A percentile compares a stretch with the other conserved stretches of the same genome.
phyloP scores from a whole-genome alignment of 2,329 filamentous ascomycete species.

The Penicillium crustosum region DNA sequence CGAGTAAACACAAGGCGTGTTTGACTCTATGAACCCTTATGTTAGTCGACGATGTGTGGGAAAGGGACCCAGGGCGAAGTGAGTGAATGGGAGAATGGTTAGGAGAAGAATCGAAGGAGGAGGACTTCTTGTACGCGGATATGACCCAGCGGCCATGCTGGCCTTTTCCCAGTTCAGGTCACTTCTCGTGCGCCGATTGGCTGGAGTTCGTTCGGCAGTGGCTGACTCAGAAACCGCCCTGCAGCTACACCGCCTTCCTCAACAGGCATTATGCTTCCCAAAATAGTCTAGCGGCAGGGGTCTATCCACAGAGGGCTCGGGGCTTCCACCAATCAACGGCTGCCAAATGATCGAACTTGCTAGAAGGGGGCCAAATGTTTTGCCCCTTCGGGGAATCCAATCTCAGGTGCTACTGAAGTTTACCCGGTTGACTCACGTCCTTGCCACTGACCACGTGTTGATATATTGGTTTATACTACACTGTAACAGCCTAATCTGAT shows the following conservation, averaged over 20 bases:
- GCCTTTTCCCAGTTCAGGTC: slow-evolving; percentile 46
- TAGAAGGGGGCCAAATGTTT: slow-evolving; percentile 27
- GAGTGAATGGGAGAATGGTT: slow-evolving; percentile 24
- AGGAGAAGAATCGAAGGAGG: slow-evolving; percentile 20
- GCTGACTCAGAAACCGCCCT: slow-evolving; percentile 31
- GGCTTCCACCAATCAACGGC: slow-evolving; percentile 16
- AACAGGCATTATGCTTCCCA: neutral
- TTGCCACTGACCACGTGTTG: slow-evolving; percentile 1
- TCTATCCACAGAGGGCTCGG: slow-evolving; percentile 4
- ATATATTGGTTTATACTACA: neutral
- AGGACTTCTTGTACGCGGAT: slow-evolving; percentile 37
- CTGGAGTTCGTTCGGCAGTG: neutral
- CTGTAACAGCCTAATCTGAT: neutral
- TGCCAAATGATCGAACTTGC: slow-evolving; percentile 33
- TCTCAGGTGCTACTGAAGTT: neutral
- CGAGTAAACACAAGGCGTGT: slow-evolving; percentile 16
- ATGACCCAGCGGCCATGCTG: slow-evolving; percentile 43
- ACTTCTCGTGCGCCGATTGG: slow-evolving; percentile 43
- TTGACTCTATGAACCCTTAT: slow-evolving; percentile 21
- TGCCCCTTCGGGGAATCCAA: slow-evolving; percentile 6
- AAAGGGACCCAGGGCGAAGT: slow-evolving; percentile 19
- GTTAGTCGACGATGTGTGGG: slow-evolving; percentile 14
- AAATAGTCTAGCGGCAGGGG: slow-evolving; percentile 5
- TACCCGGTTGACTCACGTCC: slow-evolving; percentile 9
- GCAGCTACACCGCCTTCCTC: slow-evolving; percentile 22